Evolutionary conservation across 208 protist genomes (phyloP).

Genomic region (Lotmaria passim): DNA sequence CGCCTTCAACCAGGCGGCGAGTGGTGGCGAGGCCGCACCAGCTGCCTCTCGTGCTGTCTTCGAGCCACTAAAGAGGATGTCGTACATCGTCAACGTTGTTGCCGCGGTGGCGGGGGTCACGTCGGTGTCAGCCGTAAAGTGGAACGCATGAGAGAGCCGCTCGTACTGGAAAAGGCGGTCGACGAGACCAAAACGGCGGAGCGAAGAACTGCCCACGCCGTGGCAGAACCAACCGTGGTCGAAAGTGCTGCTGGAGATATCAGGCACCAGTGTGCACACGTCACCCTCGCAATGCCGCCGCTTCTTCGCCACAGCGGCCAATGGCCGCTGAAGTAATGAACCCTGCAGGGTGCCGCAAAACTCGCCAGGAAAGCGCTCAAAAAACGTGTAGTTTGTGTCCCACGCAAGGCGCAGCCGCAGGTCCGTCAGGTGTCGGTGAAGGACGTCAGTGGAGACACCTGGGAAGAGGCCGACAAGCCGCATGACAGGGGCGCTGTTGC

Average conservation of each 20-base stretch:
- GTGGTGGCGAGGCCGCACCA: conserved; percentile 1
- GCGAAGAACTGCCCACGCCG: conserved; percentile 44
- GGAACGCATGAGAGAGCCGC: conserved; percentile 35
- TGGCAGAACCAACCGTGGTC: conserved; percentile 60
- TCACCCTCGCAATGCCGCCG: conserved; percentile 35
- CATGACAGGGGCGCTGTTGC: conserved; percentile 45
- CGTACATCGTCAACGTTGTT: conserved; percentile 36
- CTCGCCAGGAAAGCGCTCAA: conserved; percentile 32
- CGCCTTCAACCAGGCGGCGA: conserved; percentile 18
- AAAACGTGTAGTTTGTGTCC: conserved; percentile 70
- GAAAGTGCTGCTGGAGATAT: conserved; percentile 31
- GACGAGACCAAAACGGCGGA: conserved; percentile 50
- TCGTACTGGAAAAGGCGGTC: conserved; percentile 69
- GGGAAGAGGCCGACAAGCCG: conserved; percentile 66
- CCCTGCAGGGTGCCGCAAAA: conserved; percentile 6
- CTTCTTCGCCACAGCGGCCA: conserved; percentile 39
- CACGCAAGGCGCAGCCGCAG: conserved; percentile 43
- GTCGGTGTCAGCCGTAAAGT: not conserved
- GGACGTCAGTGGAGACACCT: conserved; percentile 28
- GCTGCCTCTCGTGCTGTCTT: conserved; percentile 6
- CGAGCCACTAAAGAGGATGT: conserved; percentile 60
- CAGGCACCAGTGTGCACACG: conserved; percentile 42
- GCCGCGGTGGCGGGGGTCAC: not conserved
- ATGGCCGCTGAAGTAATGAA: conserved; percentile 17
- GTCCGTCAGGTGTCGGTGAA: conserved; percentile 55